These are phyloP conservation scores for Fusarium equiseti DNA, from an alignment of 2,329 filamentous ascomycete species.

Conservation along the genomic window DNA sequence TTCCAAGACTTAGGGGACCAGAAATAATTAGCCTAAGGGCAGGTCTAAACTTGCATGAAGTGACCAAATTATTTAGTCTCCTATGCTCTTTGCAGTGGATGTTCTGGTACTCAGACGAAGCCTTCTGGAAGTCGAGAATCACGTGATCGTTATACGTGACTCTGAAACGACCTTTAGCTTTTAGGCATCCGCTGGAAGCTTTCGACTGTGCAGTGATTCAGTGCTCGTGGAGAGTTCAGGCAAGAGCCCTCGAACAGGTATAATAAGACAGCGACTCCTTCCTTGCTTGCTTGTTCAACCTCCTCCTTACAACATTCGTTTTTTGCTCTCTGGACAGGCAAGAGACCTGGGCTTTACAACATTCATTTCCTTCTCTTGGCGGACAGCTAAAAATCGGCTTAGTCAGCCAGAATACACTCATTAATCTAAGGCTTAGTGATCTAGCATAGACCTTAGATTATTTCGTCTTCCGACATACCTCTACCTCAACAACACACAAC, in stretches of 20 bases:
- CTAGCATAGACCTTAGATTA: too few species aligned
- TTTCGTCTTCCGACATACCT: too few species aligned
- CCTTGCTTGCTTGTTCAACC: background rate
- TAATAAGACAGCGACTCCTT: background rate
- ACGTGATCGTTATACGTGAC: background rate
- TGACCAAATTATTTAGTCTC: background rate
- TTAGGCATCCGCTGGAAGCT: background rate
- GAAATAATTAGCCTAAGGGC: background rate
- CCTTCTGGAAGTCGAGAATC: background rate
- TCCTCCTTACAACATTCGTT: background rate
- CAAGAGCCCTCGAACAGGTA: background rate
- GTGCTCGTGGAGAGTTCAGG: background rate
- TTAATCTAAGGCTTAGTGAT: background rate
- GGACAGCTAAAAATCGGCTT: background rate
- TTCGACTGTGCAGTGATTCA: background rate
- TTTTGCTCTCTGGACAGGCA: background rate
- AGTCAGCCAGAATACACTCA: background rate
- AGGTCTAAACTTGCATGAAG: background rate
- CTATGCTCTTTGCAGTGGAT: background rate
- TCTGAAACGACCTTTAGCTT: background rate
- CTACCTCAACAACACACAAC: slow-evolving; percentile 43
- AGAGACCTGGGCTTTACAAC: background rate
- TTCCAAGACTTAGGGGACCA: background rate
- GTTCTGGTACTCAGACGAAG: background rate
- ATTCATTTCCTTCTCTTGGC: background rate